Conservation (phyloP, 2,329 filamentous ascomycete species). For the Alternaria postmessia region DNA sequence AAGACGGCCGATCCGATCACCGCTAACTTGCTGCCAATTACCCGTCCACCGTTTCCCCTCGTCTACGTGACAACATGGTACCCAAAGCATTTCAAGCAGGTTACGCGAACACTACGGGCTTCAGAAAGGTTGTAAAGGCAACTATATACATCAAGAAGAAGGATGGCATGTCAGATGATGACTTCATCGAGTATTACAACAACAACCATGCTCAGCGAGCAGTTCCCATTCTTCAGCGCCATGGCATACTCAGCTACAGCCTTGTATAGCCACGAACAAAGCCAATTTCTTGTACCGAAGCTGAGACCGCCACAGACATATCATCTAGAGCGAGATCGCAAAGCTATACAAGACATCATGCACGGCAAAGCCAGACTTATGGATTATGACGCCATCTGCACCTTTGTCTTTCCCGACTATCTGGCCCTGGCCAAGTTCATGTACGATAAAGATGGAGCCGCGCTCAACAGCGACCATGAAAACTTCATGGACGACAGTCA, state of each 20-base stretch:
- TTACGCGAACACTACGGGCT: slow-evolving; percentile 55
- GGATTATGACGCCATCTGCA: slow-evolving; percentile 59
- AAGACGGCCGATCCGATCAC: slow-evolving; percentile 8
- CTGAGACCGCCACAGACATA: slow-evolving; percentile 50
- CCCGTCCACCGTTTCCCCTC: slow-evolving; percentile 11
- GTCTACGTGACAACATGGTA: slow-evolving; percentile 44
- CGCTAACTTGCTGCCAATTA: slow-evolving; percentile 6
- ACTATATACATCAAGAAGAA: slow-evolving; percentile 59
- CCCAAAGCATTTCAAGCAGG: slow-evolving; percentile 57
- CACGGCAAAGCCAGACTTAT: slow-evolving; percentile 55
- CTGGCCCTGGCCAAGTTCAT: slow-evolving; percentile 56
- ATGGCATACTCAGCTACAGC: slow-evolving; percentile 56
- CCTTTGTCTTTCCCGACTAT: slow-evolving; percentile 58
- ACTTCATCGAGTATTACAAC: slow-evolving; percentile 58
- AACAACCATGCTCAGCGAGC: slow-evolving; percentile 55
- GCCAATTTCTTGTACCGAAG: background rate
- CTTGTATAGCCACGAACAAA: slow-evolving; percentile 45
- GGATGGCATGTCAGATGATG: slow-evolving; percentile 54
- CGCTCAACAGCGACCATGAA: slow-evolving; percentile 46
- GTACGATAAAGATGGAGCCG: slow-evolving; percentile 57
- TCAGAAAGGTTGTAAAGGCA: slow-evolving; percentile 58
- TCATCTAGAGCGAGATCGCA: slow-evolving; percentile 55
- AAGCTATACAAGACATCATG: slow-evolving; percentile 56
- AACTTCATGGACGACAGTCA: slow-evolving; percentile 53
- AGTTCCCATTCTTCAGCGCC: slow-evolving; percentile 54